phyloP scores from a whole-genome alignment of 1,284 basidiomycete species.

The Irpex sp. region DNA sequence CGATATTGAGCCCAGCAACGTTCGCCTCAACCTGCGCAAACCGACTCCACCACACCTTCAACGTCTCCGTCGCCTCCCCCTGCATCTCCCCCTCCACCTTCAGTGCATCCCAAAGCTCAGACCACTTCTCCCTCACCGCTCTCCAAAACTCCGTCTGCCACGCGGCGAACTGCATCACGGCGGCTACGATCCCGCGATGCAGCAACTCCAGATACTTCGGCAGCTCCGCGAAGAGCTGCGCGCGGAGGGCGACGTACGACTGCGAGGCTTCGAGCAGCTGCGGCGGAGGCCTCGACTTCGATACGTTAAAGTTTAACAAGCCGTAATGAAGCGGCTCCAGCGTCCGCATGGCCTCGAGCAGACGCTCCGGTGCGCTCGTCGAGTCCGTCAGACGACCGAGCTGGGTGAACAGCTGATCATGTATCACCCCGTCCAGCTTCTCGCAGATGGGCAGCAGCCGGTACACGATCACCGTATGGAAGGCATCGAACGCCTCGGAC shows the following conservation, averaged over 20 bases:
- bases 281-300: slow-evolving; percentile 57
- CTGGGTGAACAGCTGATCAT: slow-evolving; percentile 47
- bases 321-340: slow-evolving; percentile 63
- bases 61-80: slow-evolving; percentile 58
- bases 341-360: slow-evolving; percentile 64
- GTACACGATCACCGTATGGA: slow-evolving; percentile 50
- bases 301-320: slow-evolving; percentile 55
- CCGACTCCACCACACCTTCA: slow-evolving; percentile 58
- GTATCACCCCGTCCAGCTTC: slow-evolving; percentile 46
- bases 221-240: slow-evolving; percentile 62
- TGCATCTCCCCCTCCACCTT: slow-evolving; percentile 69
- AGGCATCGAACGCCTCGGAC: slow-evolving; percentile 71
- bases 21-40: slow-evolving; percentile 58
- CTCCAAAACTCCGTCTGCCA: slow-evolving; percentile 57
- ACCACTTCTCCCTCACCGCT: slow-evolving; percentile 58
- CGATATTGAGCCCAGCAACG: slow-evolving; percentile 40
- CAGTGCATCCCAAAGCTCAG: slow-evolving; percentile 75
- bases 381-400: slow-evolving; percentile 50
- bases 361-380: slow-evolving; percentile 53
- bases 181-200: slow-evolving; percentile 47
- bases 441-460: slow-evolving; percentile 48
- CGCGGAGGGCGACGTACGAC: slow-evolving; percentile 67
- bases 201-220: slow-evolving; percentile 56
- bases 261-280: slow-evolving; percentile 63
- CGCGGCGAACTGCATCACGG: slow-evolving; percentile 43